Evolutionary conservation across 371 early-diverging fungal genomes (phyloP).

Genomic region (Mortierella sp.): DNA sequence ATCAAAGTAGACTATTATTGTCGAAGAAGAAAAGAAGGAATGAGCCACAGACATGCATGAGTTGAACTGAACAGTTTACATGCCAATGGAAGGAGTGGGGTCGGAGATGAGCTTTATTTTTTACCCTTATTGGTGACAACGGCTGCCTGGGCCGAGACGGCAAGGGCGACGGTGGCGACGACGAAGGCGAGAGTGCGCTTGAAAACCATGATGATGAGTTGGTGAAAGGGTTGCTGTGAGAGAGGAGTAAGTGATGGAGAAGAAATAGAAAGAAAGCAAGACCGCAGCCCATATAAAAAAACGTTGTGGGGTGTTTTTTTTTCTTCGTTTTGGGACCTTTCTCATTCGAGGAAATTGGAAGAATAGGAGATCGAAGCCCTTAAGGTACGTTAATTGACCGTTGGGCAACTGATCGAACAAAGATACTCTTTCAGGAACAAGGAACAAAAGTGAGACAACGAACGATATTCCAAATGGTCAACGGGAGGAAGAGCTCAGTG

Average conservation of each 20-base stretch:
- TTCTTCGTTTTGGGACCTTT: too few species aligned
- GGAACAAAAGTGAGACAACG: too few species aligned
- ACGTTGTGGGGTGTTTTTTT: neutral
- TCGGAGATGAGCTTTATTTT: neutral
- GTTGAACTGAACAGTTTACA: neutral
- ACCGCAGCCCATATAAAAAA: neutral
- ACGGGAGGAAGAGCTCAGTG: too few species aligned
- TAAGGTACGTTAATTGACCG: neutral
- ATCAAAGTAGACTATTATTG: slow-evolving; percentile 86
- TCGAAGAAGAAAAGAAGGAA: neutral
- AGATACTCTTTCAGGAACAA: too few species aligned
- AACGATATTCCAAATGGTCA: too few species aligned
- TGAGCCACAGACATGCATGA: neutral
- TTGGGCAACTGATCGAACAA: too few species aligned
- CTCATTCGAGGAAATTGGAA: neutral
- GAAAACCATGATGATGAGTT: slow-evolving; percentile 27
- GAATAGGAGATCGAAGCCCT: neutral
- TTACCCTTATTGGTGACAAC: slow-evolving; percentile 43
- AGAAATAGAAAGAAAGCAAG: neutral
- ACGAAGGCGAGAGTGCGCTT: slow-evolving; percentile 37
- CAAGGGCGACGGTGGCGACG: slow-evolving; percentile 39
- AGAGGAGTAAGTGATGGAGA: neutral
- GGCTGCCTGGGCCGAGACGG: slow-evolving; percentile 33
- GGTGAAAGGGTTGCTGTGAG: neutral
- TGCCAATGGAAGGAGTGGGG: neutral